Base-by-base conservation (phyloP, 1,139 yeast genomes). In the Kurtzmaniella quercitrusa region DNA sequence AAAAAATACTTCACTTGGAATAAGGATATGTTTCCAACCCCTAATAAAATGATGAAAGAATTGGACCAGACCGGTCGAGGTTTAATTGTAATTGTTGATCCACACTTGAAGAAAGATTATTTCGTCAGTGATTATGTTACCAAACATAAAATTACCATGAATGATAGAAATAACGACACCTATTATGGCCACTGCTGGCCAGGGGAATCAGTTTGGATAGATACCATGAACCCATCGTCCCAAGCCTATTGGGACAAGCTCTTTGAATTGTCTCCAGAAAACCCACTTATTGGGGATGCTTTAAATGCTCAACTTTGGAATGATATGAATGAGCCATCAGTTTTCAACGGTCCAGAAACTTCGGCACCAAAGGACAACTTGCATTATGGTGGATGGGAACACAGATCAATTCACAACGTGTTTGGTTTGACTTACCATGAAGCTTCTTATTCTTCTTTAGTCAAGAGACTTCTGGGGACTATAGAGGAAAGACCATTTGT, bases 111-210 rank as follows among this genome's bases (percentile, higher is more conserved):
- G 58, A 66, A 71, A 0, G 82, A 77, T 4, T 91, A 90, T 59
- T 67, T 68, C 19, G 79, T 88, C 1, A 84, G 91, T 56, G 73
- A 84, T 11, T 63, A 59, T 1, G 53, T 85, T 25, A 60, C 68
- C 15, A 59, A 69, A 11, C 58, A 72, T 23, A 55, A 64, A 18
- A 49, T 66, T 1, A 62, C 70, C 1, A 68, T 74, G 45, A 71
- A 73, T 17, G 81, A 79, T 39, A 42, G 59, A 3, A 39, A 47
- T 2, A 66, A 70, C 37, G 61, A 67, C 1, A 65, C 81, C 2
- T 91, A 73, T 59, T 71, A 77, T 47, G 98, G 97, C 2, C 94
- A 90, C 61, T 93, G 98, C 64, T 93, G 99, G 99, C 98, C 98
- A 1, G 99, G 98, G 0, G 91, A 87, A 54, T 85, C 96, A 0